Percentiles rank a stretch among this genome's conserved stretches.
These are phyloP conservation scores for Xanthoconium separans DNA, from an alignment of 1,284 basidiomycete species.

Conservation along the genomic window DNA sequence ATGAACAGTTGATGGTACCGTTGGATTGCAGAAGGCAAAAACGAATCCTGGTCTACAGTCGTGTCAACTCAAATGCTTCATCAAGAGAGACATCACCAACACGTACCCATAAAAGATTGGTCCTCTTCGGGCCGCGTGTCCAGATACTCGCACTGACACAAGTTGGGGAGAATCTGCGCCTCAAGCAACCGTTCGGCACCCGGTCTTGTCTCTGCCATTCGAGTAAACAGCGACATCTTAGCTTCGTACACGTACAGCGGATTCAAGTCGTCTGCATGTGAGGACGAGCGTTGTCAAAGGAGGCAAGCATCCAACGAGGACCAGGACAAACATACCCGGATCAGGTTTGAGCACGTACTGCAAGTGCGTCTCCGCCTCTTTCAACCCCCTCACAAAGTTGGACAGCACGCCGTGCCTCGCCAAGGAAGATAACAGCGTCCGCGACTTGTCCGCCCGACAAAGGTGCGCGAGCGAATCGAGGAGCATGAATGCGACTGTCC, in stretches of 20 bases:
- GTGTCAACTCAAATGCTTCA: background rate
- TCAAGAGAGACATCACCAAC: background rate
- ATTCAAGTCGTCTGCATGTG: slow-evolving; percentile 75
- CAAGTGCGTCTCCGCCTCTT: slow-evolving; percentile 80
- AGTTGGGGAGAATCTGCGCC: slow-evolving; percentile 72
- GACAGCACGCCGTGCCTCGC: slow-evolving; percentile 77
- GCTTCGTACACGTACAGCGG: slow-evolving; percentile 94
- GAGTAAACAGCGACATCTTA: slow-evolving; percentile 85
- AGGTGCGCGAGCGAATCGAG: slow-evolving; percentile 76
- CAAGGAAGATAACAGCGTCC: slow-evolving; percentile 59
- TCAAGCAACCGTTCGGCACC: slow-evolving; percentile 89
- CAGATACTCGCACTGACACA: slow-evolving; percentile 87
- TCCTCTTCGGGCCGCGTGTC: slow-evolving; percentile 80
- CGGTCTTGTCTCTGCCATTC: slow-evolving; percentile 77
- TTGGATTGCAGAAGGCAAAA: slow-evolving; percentile 84
- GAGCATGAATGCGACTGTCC: slow-evolving; percentile 88
- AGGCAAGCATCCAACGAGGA: background rate
- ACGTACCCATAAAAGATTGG: slow-evolving; percentile 77
- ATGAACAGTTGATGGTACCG: slow-evolving; percentile 88
- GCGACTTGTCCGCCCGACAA: slow-evolving; percentile 62
- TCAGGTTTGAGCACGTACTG: slow-evolving; percentile 85
- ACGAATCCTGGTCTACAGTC: slow-evolving; percentile 71
- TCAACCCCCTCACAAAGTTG: slow-evolving; percentile 82
- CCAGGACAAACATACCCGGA: slow-evolving; percentile 57
- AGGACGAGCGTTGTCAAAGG: background rate